These are phyloP conservation scores for Arthromyces matolae DNA, from an alignment of 768 basidiomycete genomes.

Conservation along the genomic window DNA sequence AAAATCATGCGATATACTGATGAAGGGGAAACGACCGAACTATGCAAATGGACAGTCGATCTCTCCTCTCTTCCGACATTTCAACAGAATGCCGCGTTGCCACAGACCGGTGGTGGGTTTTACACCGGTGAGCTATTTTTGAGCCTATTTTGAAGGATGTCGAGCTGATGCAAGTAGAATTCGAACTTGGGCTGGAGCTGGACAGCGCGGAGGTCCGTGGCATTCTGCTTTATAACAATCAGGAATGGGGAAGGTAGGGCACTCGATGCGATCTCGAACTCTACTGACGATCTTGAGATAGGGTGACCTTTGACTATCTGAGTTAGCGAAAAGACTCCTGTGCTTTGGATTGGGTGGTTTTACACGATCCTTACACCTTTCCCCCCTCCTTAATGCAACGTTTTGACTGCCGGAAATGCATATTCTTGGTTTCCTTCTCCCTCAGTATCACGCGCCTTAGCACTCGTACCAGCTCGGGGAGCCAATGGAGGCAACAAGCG, in stretches of 20 bases:
- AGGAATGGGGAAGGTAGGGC: conserved; percentile 77
- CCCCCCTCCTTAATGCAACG: conserved; percentile 3
- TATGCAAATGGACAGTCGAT: conserved; percentile 89
- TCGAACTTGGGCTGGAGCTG: conserved; percentile 79
- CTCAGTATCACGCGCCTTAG: conserved; percentile 22
- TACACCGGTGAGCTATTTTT: conserved; percentile 59
- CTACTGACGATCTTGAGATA: conserved; percentile 19
- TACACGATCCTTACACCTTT: conserved; percentile 10
- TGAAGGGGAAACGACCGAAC: conserved; percentile 71
- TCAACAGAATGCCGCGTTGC: conserved; percentile 61
- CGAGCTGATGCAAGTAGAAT: conserved; percentile 45
- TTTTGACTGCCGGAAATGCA: conserved; percentile 13
- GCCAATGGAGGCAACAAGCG: too few species aligned
- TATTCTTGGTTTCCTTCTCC: conserved; percentile 19
- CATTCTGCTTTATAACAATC: conserved; percentile 66
- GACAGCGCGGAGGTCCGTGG: conserved; percentile 88
- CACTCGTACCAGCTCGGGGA: too few species aligned
- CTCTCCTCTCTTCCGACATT: conserved; percentile 75
- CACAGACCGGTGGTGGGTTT: conserved; percentile 57
- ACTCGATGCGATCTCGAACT: conserved; percentile 27
- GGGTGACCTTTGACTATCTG: conserved; percentile 49
- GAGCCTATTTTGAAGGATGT: background rate
- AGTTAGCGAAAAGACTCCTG: conserved; percentile 24
- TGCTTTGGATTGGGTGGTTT: conserved; percentile 6
- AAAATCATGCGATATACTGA: conserved; percentile 80